Base-by-base conservation (phyloP, 2,329 filamentous ascomycete genomes). In the Sphaerulina populicola region DNA sequence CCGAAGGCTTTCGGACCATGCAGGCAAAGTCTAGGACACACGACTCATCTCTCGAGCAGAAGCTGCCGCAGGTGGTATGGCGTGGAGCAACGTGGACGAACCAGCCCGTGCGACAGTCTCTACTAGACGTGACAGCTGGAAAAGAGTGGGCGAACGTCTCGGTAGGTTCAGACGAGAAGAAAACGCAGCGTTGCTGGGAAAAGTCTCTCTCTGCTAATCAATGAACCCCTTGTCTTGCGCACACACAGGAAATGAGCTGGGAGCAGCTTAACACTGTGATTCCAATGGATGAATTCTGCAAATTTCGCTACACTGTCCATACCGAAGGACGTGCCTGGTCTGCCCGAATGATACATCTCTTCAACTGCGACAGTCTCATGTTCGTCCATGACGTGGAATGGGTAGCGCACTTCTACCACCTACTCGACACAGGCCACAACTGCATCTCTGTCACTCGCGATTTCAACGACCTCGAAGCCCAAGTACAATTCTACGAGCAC, bases 101-200 rank as follows among this genome's bases (percentile, higher is more conserved):
- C 35, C 40, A 53, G 6, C 54, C 53, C 18, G 55, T 66, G 8
- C 57, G 66, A n/a, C 51, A 66, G 18, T 54, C 61, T 12, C 55
- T 71, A 11, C 27, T 71, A 0, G 49, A 61, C 6, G 56, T 52
- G 2, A 64, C 66, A 2, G 45, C 59, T 2, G 66, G 60, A 1
- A 65, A 68, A 50, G 27, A 56, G 1, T 71, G 69, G 69, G 64
- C 64, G 3, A 67, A 71, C 54, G 66, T 71, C 0, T 53, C 60
- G 15, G 61, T 54, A 35, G n/a, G 58, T n/a, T n/a, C n/a, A n/a
- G 47, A 38, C n/a, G 6, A 15, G 27, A 14, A n/a, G n/a, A n/a
- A n/a, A 49, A 11, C 10, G 8, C 23, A 11, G 12, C 23, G 4
- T 8, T 36, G 15, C 14, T 18, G 12, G 7, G n/a, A n/a, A n/a